Evolutionary conservation across 495 filamentous ascomycete species (phyloP).

Genomic region (Podospora pseudopauciseta): DNA sequence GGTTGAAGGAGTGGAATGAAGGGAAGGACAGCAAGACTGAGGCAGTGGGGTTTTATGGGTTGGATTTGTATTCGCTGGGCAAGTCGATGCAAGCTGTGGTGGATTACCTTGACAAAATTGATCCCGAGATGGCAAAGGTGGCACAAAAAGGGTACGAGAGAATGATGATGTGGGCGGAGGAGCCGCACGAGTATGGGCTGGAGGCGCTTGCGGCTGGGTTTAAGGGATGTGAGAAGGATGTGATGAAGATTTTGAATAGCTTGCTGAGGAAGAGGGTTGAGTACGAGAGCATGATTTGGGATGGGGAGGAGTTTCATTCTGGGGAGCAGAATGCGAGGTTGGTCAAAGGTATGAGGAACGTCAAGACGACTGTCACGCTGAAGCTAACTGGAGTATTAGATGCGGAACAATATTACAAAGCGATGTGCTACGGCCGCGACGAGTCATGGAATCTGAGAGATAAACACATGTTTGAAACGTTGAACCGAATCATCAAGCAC

Average conservation of each 20-base stretch:
- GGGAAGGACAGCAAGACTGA: slow-evolving; percentile 28
- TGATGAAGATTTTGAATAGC: slow-evolving; percentile 46
- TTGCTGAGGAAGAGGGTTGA: slow-evolving; percentile 46
- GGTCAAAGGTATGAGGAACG: slow-evolving; percentile 35
- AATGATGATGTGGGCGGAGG: slow-evolving; percentile 50
- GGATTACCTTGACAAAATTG: slow-evolving; percentile 50
- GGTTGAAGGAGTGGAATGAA: slow-evolving; percentile 50
- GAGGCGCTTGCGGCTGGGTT: slow-evolving; percentile 42
- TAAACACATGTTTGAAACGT: slow-evolving; percentile 56
- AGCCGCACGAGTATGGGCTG: slow-evolving; percentile 52
- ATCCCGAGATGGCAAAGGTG: slow-evolving; percentile 43
- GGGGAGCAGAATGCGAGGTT: slow-evolving; percentile 55
- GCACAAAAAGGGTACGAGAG: slow-evolving; percentile 48
- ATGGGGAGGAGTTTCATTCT: slow-evolving; percentile 53
- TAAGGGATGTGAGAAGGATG: slow-evolving; percentile 47
- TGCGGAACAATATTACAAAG: slow-evolving; percentile 56
- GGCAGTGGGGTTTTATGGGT: slow-evolving; percentile 50
- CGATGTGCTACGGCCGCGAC: slow-evolving; percentile 56
- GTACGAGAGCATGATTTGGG: slow-evolving; percentile 33
- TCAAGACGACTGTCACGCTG: background rate
- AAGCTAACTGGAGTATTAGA: slow-evolving; percentile 29
- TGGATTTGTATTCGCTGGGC: slow-evolving; percentile 56
- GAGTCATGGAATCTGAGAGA: slow-evolving; percentile 58
- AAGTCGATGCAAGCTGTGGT: slow-evolving; percentile 50
- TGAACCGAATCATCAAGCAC: slow-evolving; percentile 45